phyloP scores from a whole-genome alignment of 257 asterid genomes.

The Salvia miltiorrhiza region DNA sequence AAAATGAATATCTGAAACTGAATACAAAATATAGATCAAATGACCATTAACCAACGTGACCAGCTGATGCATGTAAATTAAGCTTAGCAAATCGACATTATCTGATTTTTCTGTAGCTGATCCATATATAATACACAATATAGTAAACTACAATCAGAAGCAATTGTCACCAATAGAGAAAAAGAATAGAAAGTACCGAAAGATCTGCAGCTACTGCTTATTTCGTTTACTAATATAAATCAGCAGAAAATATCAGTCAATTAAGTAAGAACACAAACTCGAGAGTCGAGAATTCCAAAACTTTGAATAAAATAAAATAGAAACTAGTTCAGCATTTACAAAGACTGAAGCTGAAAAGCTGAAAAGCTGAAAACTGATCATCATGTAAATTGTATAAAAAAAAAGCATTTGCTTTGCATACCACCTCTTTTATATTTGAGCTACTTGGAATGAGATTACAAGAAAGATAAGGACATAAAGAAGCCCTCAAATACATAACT shows the following conservation, averaged over 20 bases:
- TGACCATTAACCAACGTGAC: not conserved
- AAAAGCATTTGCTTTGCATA: not conserved
- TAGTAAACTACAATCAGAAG: too few relatives aligned
- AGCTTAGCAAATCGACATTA: not conserved
- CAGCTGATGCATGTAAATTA: too few relatives aligned
- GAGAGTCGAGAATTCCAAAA: not conserved
- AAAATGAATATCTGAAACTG: not conserved
- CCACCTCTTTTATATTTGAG: not conserved
- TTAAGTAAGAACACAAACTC: conserved; percentile 14
- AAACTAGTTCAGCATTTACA: not conserved
- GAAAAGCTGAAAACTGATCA: not conserved
- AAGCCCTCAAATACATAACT: not conserved
- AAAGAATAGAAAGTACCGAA: not conserved
- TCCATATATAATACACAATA: not conserved
- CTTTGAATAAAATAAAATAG: not conserved
- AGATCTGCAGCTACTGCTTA: not conserved
- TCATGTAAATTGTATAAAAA: not conserved
- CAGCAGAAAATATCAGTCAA: not conserved
- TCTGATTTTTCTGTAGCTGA: not conserved
- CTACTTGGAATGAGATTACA: not conserved
- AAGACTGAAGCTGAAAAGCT: not conserved
- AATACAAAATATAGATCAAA: not conserved
- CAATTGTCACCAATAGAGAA: not conserved
- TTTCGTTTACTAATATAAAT: not conserved
- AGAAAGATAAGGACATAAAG: not conserved